Evolutionary conservation across 257 asterid species (phyloP), one percentile per base, ranked within the genome.

Genomic region (Plantago ovata): DNA sequence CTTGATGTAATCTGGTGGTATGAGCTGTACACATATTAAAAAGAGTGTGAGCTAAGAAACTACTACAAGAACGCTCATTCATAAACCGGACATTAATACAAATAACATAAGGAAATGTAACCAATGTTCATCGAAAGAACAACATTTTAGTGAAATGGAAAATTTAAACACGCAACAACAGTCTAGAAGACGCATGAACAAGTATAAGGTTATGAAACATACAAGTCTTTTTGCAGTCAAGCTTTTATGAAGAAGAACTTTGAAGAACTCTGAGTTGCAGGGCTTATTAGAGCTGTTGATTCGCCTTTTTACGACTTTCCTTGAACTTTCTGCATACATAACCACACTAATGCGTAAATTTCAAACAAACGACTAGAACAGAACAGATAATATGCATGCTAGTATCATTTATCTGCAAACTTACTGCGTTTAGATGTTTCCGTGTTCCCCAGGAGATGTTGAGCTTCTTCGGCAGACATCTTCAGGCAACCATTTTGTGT

Each of bases 251-350:
- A 69, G 42, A 56, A 55, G 47, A 38, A 72, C 36, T 67, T 65
- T 76, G 76, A 72, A 76, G 56, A 76, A 76, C 60, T 76, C 76
- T n/a, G 78, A 9, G 7, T 10, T 7, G 49, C 3, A 40, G 1
- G 33, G 62, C 12, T 41, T 56, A 23, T 20, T 48, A 3, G 54
- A 18, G 5, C 20, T 20, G 10, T 24, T 28, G 36, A 4, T 28
- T 28, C 36, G 36, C 36, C 36, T 28, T 4, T 8, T 28, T 8
- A 28, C 36, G 36, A 6, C 36, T 28, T 28, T 28, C 36, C 36
- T 0, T 28, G 36, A 28, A 3, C 36, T 28, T 28, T 8, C 36
- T 28, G 36, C 36, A 28, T 4, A 28, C 36, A 28, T 28, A 28
- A 28, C 7, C 36, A 8, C 36, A 2, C 36, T 28, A 6, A 28